Conservation (phyloP, 2,329 filamentous ascomycete genomes). For the Pleoardoris graminearum region DNA sequence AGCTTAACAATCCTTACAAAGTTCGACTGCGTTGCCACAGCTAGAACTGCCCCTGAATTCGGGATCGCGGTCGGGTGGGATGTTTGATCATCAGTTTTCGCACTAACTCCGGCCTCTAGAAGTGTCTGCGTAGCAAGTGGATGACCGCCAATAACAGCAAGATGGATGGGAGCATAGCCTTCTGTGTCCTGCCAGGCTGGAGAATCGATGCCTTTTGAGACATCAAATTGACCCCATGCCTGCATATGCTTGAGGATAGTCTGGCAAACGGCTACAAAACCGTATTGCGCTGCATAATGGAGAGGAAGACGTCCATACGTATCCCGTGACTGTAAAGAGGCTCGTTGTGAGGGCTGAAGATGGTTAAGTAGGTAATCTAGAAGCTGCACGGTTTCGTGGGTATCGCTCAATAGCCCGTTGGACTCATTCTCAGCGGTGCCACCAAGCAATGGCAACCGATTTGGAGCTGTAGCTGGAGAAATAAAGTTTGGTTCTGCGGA, state of each 20-base stretch:
- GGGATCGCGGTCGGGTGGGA: constrained; percentile 69
- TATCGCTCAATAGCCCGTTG: constrained; percentile 62
- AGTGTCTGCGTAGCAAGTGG: constrained; percentile 80
- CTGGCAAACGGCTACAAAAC: constrained; percentile 87
- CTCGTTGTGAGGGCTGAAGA: constrained; percentile 68
- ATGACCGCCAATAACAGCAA: constrained; percentile 90
- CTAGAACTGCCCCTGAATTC: constrained; percentile 84
- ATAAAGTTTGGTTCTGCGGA: constrained; percentile 70
- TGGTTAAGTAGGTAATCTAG: constrained; percentile 66
- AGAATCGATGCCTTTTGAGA: constrained; percentile 83
- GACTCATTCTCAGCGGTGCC: constrained; percentile 69
- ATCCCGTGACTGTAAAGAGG: constrained; percentile 70
- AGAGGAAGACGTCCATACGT: constrained; percentile 81
- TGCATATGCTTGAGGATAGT: constrained; percentile 87
- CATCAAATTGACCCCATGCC: constrained; percentile 83
- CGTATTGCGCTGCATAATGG: constrained; percentile 94
- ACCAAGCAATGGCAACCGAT: constrained; percentile 62
- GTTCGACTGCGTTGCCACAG: constrained; percentile 85
- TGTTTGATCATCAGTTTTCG: constrained; percentile 63
- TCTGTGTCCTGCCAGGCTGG: constrained; percentile 89
- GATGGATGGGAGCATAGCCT: constrained; percentile 85
- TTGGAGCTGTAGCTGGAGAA: constrained; percentile 73
- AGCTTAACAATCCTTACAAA: constrained; percentile 82
- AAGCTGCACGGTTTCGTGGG: constrained; percentile 76
- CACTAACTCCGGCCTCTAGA: constrained; percentile 78